These are phyloP conservation scores for Plasmodium gallinaceum DNA, from an alignment of 169 alveolate species.

Conservation along the genomic window DNA sequence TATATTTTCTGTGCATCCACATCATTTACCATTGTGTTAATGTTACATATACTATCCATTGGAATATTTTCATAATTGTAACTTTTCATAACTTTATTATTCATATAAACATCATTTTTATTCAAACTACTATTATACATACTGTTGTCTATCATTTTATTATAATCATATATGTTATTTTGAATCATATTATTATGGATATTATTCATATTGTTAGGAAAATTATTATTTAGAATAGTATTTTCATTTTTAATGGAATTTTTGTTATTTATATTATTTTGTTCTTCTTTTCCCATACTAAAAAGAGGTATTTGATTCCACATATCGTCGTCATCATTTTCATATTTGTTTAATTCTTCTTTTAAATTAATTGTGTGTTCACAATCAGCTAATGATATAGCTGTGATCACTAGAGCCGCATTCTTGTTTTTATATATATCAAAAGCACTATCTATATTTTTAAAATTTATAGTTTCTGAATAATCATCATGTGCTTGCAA, in stretches of 20 bases:
- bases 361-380: conserved; percentile 37
- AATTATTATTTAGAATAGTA: background rate
- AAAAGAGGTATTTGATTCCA: conserved; percentile 54
- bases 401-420: conserved; percentile 62
- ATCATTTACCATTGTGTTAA: background rate
- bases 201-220: background rate
- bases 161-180: too few species aligned
- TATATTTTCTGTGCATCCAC: background rate
- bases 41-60: background rate
- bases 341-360: conserved; percentile 38
- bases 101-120: background rate
- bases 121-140: background rate
- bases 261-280: background rate
- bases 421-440: conserved; percentile 63
- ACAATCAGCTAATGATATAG: conserved; percentile 69
- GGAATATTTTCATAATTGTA: background rate
- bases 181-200: background rate
- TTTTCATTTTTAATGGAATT: background rate
- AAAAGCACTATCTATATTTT: conserved; percentile 78
- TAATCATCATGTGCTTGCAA: conserved; percentile 85
- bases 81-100: background rate
- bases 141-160: conserved; percentile 13
- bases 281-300: background rate
- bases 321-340: conserved; percentile 27
- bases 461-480: conserved; percentile 83